phyloP scores from a whole-genome alignment of 2,329 filamentous ascomycete genomes.

The Epichloe amarillans region DNA sequence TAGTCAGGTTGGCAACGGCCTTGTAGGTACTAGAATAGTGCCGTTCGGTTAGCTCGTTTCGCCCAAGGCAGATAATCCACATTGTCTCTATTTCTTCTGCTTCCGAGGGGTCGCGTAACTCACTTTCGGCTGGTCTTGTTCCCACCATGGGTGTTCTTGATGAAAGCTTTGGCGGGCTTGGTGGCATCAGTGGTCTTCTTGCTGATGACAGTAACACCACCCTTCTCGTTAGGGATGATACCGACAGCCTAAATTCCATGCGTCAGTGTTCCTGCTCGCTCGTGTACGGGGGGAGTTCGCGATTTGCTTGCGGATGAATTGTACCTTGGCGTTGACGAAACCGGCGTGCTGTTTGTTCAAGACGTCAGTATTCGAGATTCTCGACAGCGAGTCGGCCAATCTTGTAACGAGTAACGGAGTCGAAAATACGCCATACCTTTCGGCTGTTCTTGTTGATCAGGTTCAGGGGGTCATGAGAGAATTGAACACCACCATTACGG shows the following conservation, averaged over 20 bases:
- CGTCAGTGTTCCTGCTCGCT: constrained; percentile 8
- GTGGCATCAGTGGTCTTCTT: constrained; percentile 66
- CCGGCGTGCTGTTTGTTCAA: constrained; percentile 57
- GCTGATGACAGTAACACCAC: constrained; percentile 65
- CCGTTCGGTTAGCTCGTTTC: neutral
- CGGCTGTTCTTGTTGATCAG: constrained; percentile 79
- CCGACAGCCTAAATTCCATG: constrained; percentile 57
- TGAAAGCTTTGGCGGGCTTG: constrained; percentile 56
- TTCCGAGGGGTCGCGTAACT: constrained; percentile 8
- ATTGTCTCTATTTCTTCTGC: neutral
- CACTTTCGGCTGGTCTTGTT: constrained; percentile 63
- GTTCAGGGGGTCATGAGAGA: constrained; percentile 93
- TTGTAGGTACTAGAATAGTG: constrained; percentile 62
- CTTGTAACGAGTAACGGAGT: neutral
- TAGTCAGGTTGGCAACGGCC: constrained; percentile 67
- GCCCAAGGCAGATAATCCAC: constrained; percentile 10
- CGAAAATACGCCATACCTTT: constrained; percentile 47
- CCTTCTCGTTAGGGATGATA: constrained; percentile 61
- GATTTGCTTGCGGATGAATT: neutral
- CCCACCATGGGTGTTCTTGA: constrained; percentile 55
- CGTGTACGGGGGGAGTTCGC: constrained; percentile 1
- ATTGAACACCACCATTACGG: constrained; percentile 63
- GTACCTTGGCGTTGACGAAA: constrained; percentile 87
- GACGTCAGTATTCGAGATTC: constrained; percentile 22
- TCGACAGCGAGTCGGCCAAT: neutral